phyloP scores from a whole-genome alignment of 768 basidiomycete genomes.

The Pisolithus tinctorius region DNA sequence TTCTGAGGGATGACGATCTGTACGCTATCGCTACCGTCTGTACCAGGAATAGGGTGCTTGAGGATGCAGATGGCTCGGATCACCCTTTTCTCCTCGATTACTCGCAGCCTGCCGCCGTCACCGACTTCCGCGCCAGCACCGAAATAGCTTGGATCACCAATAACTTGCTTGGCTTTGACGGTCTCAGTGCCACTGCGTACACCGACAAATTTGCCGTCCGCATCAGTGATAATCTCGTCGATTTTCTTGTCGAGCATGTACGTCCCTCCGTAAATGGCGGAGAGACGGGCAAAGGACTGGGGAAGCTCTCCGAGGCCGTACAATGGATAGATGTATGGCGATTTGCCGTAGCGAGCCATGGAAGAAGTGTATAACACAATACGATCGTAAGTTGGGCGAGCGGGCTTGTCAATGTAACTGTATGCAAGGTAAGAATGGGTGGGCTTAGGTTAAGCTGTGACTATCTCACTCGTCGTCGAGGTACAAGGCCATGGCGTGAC shows the following conservation, averaged over 20 bases:
- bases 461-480: constrained; percentile 86
- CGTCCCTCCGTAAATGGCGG: constrained; percentile 97
- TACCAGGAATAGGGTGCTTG: constrained; percentile 97
- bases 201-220: constrained; percentile 85
- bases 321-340: constrained; percentile 98
- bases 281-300: constrained; percentile 95
- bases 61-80: constrained; percentile 95
- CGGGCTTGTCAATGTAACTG: constrained; percentile 91
- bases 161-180: constrained; percentile 95
- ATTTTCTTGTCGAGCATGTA: constrained; percentile 99
- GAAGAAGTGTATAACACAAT: constrained; percentile 97
- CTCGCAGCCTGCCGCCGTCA: constrained; percentile 75
- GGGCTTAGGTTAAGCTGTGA: neutral
- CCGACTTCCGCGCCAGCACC: constrained; percentile 61
- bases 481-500: constrained; percentile 98
- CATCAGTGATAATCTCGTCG: constrained; percentile 82
- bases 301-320: constrained; percentile 99
- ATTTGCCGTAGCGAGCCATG: constrained; percentile 99
- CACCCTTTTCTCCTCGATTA: constrained; percentile 90
- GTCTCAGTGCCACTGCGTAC: constrained; percentile 86
- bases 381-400: constrained; percentile 85
- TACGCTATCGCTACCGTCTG: constrained; percentile 89
- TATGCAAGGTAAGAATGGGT: constrained; percentile 7
- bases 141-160: constrained; percentile 98
- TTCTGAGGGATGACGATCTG: constrained; percentile 99